Evolutionary conservation across 2,329 filamentous ascomycete species (phyloP).

Genomic region (Apiospora kogelbergensis): DNA sequence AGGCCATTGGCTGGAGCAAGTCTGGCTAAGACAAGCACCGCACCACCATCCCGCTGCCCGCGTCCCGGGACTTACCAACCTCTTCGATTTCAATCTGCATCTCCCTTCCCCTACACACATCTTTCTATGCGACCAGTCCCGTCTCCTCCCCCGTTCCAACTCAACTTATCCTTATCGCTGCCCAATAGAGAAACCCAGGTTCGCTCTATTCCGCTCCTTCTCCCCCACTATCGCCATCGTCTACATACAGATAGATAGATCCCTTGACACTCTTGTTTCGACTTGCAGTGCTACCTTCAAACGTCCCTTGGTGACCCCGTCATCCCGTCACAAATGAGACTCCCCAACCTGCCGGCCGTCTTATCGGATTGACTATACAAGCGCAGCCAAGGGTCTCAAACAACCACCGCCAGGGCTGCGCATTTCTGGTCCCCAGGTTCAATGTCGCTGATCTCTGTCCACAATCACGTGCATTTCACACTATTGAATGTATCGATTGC

Average conservation of each 20-base stretch:
- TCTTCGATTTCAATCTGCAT: neutral
- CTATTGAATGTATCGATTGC: constrained; percentile 59
- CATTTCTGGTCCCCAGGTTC: neutral
- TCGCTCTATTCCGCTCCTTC: neutral
- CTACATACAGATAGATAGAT: too few species aligned
- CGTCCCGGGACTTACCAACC: neutral
- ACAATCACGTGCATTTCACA: constrained; percentile 55
- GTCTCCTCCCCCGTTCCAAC: neutral
- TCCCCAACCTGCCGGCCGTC: constrained; percentile 4
- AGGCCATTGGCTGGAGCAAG: neutral
- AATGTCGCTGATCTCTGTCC: constrained; percentile 56
- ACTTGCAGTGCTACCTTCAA: neutral
- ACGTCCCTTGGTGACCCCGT: neutral
- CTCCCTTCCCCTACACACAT: neutral
- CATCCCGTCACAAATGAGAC: neutral
- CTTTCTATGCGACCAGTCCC: neutral
- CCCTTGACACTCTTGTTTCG: too few species aligned
- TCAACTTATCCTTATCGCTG: neutral
- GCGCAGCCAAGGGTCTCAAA: constrained; percentile 12
- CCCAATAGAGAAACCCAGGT: neutral
- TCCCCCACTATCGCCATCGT: neutral
- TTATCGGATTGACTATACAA: constrained; percentile 13
- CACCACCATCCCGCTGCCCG: constrained; percentile 1
- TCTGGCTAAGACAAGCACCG: neutral
- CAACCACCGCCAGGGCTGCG: neutral